Conservation (phyloP, 257 asterid genomes). For the Lycium ferocissimum region DNA sequence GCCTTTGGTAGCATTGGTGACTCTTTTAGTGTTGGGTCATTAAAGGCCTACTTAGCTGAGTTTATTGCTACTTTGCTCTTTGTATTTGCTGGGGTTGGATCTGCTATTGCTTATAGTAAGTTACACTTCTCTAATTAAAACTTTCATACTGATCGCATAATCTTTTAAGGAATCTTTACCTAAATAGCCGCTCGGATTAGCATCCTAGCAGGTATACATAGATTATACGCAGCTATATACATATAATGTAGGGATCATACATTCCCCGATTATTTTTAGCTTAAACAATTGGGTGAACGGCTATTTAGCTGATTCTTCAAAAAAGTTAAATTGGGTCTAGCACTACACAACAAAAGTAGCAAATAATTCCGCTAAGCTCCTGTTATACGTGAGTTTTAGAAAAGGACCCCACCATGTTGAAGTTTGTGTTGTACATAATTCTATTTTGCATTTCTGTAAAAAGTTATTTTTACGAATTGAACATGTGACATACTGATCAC, state of each 20-base stretch:
- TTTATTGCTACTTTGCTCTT: conserved; percentile 76
- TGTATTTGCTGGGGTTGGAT: conserved; percentile 90
- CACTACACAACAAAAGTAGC: background rate
- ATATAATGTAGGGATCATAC: too few relatives aligned
- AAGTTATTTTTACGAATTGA: background rate
- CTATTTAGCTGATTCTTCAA: background rate
- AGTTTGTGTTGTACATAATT: background rate
- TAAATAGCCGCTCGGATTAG: too few relatives aligned
- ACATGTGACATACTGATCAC: background rate
- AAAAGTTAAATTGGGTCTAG: background rate
- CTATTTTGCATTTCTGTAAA: background rate
- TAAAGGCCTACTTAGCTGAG: conserved; percentile 66
- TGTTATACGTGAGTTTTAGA: background rate
- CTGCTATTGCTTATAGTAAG: conserved; percentile 75
- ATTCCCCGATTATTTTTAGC: background rate
- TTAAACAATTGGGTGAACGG: background rate
- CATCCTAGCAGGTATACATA: too few relatives aligned
- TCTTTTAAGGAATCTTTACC: too few relatives aligned
- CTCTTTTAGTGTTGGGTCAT: conserved; percentile 54
- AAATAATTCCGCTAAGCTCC: background rate
- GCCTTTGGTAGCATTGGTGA: conserved; percentile 71
- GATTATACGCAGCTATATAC: background rate
- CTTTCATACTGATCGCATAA: background rate
- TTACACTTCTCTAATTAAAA: background rate
- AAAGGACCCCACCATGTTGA: too few relatives aligned